A percentile compares a stretch with the other conserved stretches of the same genome.
Conservation (phyloP, 2,329 filamentous ascomycete genomes). For the Emergomyces orientalis region DNA sequence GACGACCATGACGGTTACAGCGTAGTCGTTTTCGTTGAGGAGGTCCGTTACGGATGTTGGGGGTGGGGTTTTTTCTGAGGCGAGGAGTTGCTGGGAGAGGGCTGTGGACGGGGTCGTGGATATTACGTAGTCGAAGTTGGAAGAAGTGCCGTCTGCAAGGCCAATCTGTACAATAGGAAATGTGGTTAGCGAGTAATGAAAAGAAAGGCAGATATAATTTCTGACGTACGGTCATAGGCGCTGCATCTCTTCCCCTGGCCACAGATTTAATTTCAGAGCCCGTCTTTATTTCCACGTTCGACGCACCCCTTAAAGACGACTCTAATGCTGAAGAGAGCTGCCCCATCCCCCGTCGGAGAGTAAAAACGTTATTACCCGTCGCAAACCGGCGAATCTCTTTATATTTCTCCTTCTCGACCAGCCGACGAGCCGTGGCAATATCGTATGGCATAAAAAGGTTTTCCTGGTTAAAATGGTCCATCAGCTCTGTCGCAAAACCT, state of each 20-base stretch:
- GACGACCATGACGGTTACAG: constrained; percentile 81
- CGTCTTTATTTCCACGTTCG: constrained; percentile 53
- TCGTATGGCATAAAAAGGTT: neutral
- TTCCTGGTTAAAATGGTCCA: constrained; percentile 22
- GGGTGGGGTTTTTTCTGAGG: neutral
- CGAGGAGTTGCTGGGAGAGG: constrained; percentile 13
- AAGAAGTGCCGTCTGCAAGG: neutral
- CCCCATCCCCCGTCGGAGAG: constrained; percentile 50
- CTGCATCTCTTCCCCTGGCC: constrained; percentile 17
- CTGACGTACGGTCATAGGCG: constrained; percentile 11
- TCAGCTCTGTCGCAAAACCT: constrained; percentile 16
- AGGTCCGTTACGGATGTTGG: constrained; percentile 16
- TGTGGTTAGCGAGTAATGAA: neutral
- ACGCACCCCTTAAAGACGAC: constrained; percentile 40
- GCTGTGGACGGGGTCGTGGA: constrained; percentile 19
- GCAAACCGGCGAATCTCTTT: constrained; percentile 13
- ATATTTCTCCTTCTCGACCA: constrained; percentile 13
- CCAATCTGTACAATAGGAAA: constrained; percentile 1
- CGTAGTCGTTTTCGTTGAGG: constrained; percentile 40
- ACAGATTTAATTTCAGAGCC: constrained; percentile 43
- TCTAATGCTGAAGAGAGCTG: constrained; percentile 50
- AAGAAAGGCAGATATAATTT: neutral
- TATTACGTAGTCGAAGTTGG: constrained; percentile 21
- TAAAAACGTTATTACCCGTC: constrained; percentile 31
- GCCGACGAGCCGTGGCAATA: constrained; percentile 9